Conservation (phyloP, 176 grass and related monocot genomes). For the Puccinellia tenuiflora region DNA sequence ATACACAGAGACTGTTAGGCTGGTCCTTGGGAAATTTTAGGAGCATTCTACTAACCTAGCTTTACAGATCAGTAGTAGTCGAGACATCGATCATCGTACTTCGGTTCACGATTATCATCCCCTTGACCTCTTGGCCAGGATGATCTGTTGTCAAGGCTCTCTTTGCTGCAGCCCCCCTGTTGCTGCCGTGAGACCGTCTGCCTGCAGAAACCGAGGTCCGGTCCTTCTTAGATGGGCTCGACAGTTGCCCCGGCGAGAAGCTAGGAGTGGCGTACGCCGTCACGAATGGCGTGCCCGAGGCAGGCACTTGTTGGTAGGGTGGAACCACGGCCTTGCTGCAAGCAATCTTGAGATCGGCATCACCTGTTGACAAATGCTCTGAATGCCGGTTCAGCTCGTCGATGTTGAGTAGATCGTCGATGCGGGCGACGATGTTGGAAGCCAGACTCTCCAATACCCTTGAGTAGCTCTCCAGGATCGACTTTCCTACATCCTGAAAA, state of each 20-base stretch:
- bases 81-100: slow-evolving; percentile 49
- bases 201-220: slow-evolving; percentile 36
- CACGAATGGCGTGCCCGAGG: slow-evolving; percentile 72
- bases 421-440: slow-evolving; percentile 73
- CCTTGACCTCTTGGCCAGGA: slow-evolving; percentile 41
- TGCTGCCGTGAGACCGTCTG: slow-evolving; percentile 36
- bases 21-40: background rate
- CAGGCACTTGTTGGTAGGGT: slow-evolving; percentile 52
- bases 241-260: slow-evolving; percentile 53
- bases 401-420: slow-evolving; percentile 78
- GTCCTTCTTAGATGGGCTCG: slow-evolving; percentile 51
- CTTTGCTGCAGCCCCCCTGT: slow-evolving; percentile 43
- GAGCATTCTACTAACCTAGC: background rate
- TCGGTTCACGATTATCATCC: slow-evolving; percentile 29
- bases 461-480: slow-evolving; percentile 92
- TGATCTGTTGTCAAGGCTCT: slow-evolving; percentile 54
- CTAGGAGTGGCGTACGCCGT: slow-evolving; percentile 69
- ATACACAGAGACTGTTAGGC: slow-evolving; percentile 24
- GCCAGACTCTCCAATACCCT: slow-evolving; percentile 91
- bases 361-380: slow-evolving; percentile 34
- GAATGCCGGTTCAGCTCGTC: slow-evolving; percentile 71
- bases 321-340: slow-evolving; percentile 48
- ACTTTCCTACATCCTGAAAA: slow-evolving; percentile 87
- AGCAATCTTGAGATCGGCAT: slow-evolving; percentile 31
- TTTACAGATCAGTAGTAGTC: slow-evolving; percentile 37